phyloP scores from a whole-genome alignment of 768 basidiomycete genomes.

The Pulveroboletus sp. region DNA sequence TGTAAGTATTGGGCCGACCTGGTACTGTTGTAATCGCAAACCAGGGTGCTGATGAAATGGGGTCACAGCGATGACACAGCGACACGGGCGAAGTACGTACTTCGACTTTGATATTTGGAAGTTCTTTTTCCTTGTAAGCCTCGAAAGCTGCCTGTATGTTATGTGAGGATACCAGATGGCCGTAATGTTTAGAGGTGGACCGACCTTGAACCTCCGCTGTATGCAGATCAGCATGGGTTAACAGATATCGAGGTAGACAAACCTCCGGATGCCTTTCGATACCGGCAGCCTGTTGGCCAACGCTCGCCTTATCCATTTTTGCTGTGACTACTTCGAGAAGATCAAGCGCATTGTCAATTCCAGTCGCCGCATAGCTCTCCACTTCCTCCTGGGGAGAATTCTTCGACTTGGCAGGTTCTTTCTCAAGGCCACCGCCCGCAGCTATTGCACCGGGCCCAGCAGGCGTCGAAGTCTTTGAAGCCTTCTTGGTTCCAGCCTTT shows the following conservation, averaged over 20 bases:
- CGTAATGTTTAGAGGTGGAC: not conserved
- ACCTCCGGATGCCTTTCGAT: constrained; percentile 94
- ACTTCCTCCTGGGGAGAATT: constrained; percentile 37
- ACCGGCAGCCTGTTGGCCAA: constrained; percentile 81
- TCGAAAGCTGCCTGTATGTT: constrained; percentile 71
- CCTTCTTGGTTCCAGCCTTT: constrained; percentile 60
- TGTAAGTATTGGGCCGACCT: constrained; percentile 39
- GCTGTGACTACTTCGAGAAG: constrained; percentile 84
- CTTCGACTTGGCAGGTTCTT: constrained; percentile 22
- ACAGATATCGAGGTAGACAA: constrained; percentile 20
- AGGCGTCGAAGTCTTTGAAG: constrained; percentile 48
- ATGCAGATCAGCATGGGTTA: constrained; percentile 11
- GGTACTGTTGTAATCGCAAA: constrained; percentile 86
- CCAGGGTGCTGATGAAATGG: constrained; percentile 66
- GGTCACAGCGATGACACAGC: constrained; percentile 9
- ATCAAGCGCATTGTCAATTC: constrained; percentile 88
- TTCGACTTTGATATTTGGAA: constrained; percentile 74
- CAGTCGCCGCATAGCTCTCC: constrained; percentile 78
- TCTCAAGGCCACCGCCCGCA: constrained; percentile 54
- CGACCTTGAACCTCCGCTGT: constrained; percentile 86
- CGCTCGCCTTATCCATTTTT: constrained; percentile 89
- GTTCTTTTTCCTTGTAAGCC: constrained; percentile 82
- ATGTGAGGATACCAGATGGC: constrained; percentile 3
- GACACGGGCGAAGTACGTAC: constrained; percentile 37
- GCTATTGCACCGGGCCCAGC: constrained; percentile 85